Conservation (phyloP, 352 stramenopile species). For the Phytophthora ohioensis region DNA sequence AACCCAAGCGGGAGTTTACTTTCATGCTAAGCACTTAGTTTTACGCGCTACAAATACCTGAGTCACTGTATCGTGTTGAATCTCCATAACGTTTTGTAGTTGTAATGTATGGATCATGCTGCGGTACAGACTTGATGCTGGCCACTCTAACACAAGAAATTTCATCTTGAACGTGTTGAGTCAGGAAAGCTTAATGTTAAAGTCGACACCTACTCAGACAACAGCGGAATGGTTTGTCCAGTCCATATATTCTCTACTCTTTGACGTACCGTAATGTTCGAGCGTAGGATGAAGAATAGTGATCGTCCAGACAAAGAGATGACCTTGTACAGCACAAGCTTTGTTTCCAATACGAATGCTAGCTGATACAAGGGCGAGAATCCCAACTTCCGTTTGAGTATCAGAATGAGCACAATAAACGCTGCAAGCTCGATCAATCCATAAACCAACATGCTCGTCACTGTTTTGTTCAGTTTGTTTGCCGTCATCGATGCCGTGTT, state of each 20-base stretch:
- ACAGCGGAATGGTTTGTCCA: background rate
- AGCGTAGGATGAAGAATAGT: constrained; percentile 39
- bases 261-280: constrained; percentile 30
- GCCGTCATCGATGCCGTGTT: constrained; percentile 14
- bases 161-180: too few relatives aligned
- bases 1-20: too few relatives aligned
- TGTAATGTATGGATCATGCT: too few relatives aligned
- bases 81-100: too few relatives aligned
- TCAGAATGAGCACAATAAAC: constrained; percentile 12
- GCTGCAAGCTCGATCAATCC: constrained; percentile 15
- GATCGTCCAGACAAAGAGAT: constrained; percentile 36
- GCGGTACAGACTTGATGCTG: too few relatives aligned
- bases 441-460: constrained; percentile 18
- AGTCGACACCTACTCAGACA: background rate
- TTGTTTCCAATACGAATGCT: constrained; percentile 46
- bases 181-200: background rate
- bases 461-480: background rate
- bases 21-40: too few relatives aligned
- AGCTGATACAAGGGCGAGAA: constrained; percentile 38
- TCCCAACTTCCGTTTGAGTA: constrained; percentile 20
- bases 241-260: background rate
- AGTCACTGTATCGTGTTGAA: too few relatives aligned
- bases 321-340: constrained; percentile 16
- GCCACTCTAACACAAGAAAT: too few relatives aligned
- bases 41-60: too few relatives aligned